Conservation (phyloP, 768 basidiomycete genomes). For the Termitomyces sp. region DNA sequence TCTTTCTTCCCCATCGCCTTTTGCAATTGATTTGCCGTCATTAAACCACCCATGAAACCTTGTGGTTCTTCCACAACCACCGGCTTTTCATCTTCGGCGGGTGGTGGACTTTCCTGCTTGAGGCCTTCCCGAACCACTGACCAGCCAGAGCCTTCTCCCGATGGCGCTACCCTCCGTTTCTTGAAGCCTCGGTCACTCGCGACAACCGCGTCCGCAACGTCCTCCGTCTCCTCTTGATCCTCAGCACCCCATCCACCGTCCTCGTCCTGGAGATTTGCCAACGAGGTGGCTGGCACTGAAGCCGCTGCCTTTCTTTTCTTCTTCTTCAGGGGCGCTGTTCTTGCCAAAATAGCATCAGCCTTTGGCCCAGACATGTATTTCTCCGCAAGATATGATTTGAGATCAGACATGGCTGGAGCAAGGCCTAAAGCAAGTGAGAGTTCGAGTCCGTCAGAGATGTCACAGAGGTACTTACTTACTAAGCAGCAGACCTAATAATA, state of each 20-base stretch:
- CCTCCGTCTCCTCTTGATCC: slow-evolving; percentile 51
- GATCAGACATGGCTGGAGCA: slow-evolving; percentile 36
- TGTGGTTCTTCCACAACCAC: slow-evolving; percentile 48
- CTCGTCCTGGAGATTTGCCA: slow-evolving; percentile 57
- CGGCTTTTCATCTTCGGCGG: slow-evolving; percentile 68
- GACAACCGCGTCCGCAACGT: slow-evolving; percentile 62
- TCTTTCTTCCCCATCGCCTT: slow-evolving; percentile 51
- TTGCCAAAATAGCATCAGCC: slow-evolving; percentile 89
- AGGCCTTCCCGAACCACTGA: slow-evolving; percentile 59
- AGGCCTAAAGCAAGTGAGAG: not conserved
- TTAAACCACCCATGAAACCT: slow-evolving; percentile 71
- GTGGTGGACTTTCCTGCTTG: slow-evolving; percentile 50
- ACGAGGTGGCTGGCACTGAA: slow-evolving; percentile 23
- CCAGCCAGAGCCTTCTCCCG: slow-evolving; percentile 60
- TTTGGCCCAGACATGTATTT: slow-evolving; percentile 98
- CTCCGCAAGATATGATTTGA: slow-evolving; percentile 84
- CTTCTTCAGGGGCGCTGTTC: slow-evolving; percentile 60
- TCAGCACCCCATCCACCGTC: slow-evolving; percentile 69
- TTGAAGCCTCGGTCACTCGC: slow-evolving; percentile 79
- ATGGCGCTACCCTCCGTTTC: slow-evolving; percentile 50
- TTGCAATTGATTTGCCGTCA: slow-evolving; percentile 74
- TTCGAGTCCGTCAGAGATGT: not conserved
- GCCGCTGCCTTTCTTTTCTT: slow-evolving; percentile 67
- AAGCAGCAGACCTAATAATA: not conserved
- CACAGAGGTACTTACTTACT: not conserved